Percentiles rank a stretch among this genome's conserved stretches.
Conservation (phyloP, 148 eudicot species). For the Vaccinium corymbosum region DNA sequence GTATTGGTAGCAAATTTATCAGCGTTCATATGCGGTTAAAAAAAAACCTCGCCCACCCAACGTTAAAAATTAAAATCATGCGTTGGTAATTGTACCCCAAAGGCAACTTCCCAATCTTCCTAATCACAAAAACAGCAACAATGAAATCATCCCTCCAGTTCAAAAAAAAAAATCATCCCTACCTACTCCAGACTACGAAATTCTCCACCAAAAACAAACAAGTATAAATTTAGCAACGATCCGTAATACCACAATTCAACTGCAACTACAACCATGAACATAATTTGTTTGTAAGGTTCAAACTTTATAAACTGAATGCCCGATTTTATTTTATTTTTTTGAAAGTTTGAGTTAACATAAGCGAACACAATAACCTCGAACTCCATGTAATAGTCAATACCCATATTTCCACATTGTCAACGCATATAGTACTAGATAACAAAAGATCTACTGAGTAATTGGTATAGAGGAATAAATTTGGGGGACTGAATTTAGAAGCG, state of each 20-base stretch:
- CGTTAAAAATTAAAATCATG: too few relatives aligned
- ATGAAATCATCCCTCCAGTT: too few relatives aligned
- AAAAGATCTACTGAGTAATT: background rate
- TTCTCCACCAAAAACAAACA: background rate
- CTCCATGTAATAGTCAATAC: background rate
- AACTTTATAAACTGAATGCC: background rate
- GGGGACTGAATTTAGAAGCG: conserved; percentile 6
- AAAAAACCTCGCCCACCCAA: too few relatives aligned
- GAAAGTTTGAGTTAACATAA: background rate
- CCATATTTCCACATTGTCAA: background rate
- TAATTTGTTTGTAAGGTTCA: background rate
- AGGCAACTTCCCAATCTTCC: too few relatives aligned
- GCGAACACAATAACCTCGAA: background rate
- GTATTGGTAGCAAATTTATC: too few relatives aligned
- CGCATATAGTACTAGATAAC: background rate
- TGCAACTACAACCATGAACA: background rate
- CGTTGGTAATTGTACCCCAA: too few relatives aligned
- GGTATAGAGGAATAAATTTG: background rate
- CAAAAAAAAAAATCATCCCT: too few relatives aligned
- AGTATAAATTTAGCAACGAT: background rate
- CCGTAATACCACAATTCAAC: background rate
- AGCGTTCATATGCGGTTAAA: too few relatives aligned
- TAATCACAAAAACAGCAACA: too few relatives aligned
- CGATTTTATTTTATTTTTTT: background rate
- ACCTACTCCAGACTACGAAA: background rate